These are phyloP conservation scores for Hansenula sp. DNA, from an alignment of 1,139 yeast species.

Conservation along the genomic window DNA sequence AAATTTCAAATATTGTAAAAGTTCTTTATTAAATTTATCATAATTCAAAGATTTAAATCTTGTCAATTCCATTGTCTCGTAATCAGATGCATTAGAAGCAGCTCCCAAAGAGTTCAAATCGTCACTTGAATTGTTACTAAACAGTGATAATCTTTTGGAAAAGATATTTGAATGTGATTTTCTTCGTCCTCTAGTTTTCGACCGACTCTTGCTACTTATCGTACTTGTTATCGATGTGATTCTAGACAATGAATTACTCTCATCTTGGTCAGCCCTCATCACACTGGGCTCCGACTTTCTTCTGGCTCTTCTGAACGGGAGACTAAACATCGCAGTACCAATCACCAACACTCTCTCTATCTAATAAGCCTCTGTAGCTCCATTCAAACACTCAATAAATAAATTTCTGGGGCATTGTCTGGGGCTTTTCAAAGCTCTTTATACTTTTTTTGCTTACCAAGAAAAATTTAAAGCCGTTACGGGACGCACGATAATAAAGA, in stretches of 20 bases:
- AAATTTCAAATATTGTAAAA: slow-evolving; percentile 12
- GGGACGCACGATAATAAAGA: no score
- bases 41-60: slow-evolving; percentile 16
- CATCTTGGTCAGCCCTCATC: neutral
- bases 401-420: no score
- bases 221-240: slow-evolving; percentile 1
- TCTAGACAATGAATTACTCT: slow-evolving; percentile 6
- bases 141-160: slow-evolving; percentile 5
- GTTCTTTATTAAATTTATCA: slow-evolving; percentile 16
- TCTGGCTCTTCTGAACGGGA: slow-evolving; percentile 12
- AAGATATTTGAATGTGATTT: slow-evolving; percentile 3
- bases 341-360: no score
- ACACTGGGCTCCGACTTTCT: slow-evolving; percentile 10
- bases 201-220: neutral
- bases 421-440: no score
- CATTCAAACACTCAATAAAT: no score
- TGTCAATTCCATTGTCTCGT: slow-evolving; percentile 7
- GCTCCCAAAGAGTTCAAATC: slow-evolving; percentile 1
- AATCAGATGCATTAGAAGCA: neutral
- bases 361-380: no score
- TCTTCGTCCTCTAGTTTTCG: neutral
- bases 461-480: no score
- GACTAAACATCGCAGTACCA: slow-evolving; percentile 4
- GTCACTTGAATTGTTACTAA: slow-evolving; percentile 2
- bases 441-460: no score